Base-by-base conservation (phyloP, 1,284 basidiomycete species). In the Ceratobasidium sp. region DNA sequence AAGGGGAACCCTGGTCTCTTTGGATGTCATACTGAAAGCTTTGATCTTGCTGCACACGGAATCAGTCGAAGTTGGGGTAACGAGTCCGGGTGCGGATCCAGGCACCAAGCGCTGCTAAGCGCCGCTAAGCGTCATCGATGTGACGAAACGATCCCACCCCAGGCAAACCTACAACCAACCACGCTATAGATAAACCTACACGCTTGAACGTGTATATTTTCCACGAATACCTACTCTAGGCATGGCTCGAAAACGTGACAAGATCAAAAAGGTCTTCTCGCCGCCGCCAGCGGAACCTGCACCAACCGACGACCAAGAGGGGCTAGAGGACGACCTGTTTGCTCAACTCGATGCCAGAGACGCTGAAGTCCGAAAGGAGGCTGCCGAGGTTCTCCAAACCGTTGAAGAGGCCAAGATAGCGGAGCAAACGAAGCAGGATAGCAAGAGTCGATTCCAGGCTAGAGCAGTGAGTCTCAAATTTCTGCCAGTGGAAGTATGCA, bases 371-470 rank as follows among this genome's bases (percentile, higher is more conserved):
- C 82, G 84, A 74, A 76, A 77, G 43, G 83, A 86, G 75, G 82
- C 87, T 15, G 84, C 82, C 3, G 74, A 77, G 34, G 79, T 86
- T 17, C 75, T 86, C 73, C 75, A 83, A 45, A 72, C 79, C 12
- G 77, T 79, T 53, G 75, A 82, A 68, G 77, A 79, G n/a, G 80
- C 80, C 17, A 78, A 84, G 40, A 72, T 71, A 35, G 62, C 76
- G 4, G 49, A 54, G 47, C 57, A 68, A 54, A 72, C 80, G 58
- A 92, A 87, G 78, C 86, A 89, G 76, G 87, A 87, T 77, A 81
- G 86, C 45, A 93, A 87, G 77, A 82, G 83, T 74, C 85, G 92
- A 50, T 92, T 91, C 78, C 85, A 86, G 73, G 93, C 92, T 58
- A 83, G 94, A 62, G 88, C 92, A 85, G 92, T 91, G 73, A 73